phyloP scores from a whole-genome alignment of 176 grass and related monocot genomes.

The Oryza coarctata region DNA sequence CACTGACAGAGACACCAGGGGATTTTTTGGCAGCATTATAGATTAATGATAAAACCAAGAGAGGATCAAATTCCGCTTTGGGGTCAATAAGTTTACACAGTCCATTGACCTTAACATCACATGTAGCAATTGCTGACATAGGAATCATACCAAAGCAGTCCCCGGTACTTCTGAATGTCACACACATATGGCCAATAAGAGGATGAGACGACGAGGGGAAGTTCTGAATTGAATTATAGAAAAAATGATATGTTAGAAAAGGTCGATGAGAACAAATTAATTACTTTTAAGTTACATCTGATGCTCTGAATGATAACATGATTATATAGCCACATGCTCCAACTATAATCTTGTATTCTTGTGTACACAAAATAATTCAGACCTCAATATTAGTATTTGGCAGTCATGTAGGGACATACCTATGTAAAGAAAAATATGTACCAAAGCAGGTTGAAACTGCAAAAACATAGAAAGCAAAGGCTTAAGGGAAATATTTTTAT shows the following conservation, averaged over 20 bases:
- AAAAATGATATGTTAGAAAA: slow-evolving; percentile 35
- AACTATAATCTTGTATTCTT: neutral
- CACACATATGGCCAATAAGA: slow-evolving; percentile 73
- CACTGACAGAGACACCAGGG: slow-evolving; percentile 43
- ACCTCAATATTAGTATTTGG: neutral
- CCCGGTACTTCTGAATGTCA: slow-evolving; percentile 54
- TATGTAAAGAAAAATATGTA: neutral
- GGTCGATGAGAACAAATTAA: neutral
- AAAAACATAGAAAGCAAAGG: slow-evolving; percentile 12
- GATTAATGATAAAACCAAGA: slow-evolving; percentile 62
- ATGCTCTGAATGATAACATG: slow-evolving; percentile 11
- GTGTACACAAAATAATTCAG: slow-evolving; percentile 10
- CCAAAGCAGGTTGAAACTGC: neutral
- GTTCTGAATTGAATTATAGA: slow-evolving; percentile 37
- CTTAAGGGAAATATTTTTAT: neutral
- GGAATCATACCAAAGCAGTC: slow-evolving; percentile 62
- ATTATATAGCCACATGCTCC: slow-evolving; percentile 5
- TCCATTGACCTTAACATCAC: slow-evolving; percentile 73
- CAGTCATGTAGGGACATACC: neutral
- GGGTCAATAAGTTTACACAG: slow-evolving; percentile 72
- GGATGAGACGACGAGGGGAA: slow-evolving; percentile 85
- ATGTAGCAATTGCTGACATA: slow-evolving; percentile 61
- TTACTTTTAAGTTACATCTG: neutral
- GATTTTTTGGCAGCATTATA: slow-evolving; percentile 67
- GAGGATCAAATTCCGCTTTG: slow-evolving; percentile 67